Base-by-base conservation (phyloP, 2,329 filamentous ascomycete genomes). In the Dothiorella sarmentorum region DNA sequence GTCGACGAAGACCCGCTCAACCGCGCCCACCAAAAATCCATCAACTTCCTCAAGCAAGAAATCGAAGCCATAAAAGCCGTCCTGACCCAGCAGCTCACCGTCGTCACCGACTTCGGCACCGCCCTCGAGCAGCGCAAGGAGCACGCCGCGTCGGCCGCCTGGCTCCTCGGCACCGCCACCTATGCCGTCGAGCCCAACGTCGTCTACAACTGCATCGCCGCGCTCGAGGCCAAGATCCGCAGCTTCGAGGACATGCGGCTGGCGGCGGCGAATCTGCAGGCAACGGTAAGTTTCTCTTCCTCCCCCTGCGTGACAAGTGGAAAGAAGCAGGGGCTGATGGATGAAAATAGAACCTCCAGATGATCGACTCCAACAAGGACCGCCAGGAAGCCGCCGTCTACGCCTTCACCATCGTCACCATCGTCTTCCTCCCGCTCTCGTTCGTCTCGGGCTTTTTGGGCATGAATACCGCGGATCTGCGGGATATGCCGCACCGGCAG, bases 381-480 rank as follows among this genome's bases (percentile, higher is more conserved):
- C 76, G 80, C 7, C 77, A 86, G 71, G 79, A 74, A 3, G 80
- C 80, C 57, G 74, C 74, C 0, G 75, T 76, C 27, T 60, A 77
- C 2, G 71, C 76, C 18, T 77, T 77, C 61, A 77, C 75, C 4
- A 73, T 77, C 29, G 73, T 77, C 20, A 77, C 75, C 0, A 72
- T 77, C 55, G 68, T 77, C 40, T 77, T 78, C 47, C 68, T 78
- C 6, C 75, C 76, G 1, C 63, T 78, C 6, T 76, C 73, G 9
- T 77, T 77, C 63, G 70, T 77, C 10, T 70, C 72, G 0, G 72
- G 68, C 7, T 76, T 76, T 63, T 75, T 76, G 52, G 75, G 75
- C 18, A 73, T 77, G 74, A 78, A 77, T 58, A 70, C 73, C 35
- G 61, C 63, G 0, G 75, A 77, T 43, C 73, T 77, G n/a, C 63